Evolutionary conservation across 1,284 basidiomycete species (phyloP), one percentile per base, ranked within the genome.

Genomic region (Ganoderma meredithae): DNA sequence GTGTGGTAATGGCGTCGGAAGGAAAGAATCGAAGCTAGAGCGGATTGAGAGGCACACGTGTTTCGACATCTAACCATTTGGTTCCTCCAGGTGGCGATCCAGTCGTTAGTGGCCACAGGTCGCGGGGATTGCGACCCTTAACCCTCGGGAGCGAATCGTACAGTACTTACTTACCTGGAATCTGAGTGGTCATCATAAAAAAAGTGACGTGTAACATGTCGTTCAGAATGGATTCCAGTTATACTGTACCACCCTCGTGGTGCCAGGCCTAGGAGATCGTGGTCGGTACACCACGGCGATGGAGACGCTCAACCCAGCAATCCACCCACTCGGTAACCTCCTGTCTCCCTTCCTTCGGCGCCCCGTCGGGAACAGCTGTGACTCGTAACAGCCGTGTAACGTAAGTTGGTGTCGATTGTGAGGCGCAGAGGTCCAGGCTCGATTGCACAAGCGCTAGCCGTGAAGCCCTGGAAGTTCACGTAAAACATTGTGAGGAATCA

Each of bases 201-300:
- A 47, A 31, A 31, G 44, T 47, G 44, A 47, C 44, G 44, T 47
- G 44, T 22, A 47, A 47, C 44, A 47, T n/a, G 44, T 47, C 44
- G 44, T 47, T 47, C 44, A 47, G 22, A 47, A 47, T 10, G 44
- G 22, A 47, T 22, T 47, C n/a, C 44, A 47, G 44, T 47, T n/a
- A 9, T 31, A 31, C 27, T 31, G 27, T 3, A 31, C 44, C 44
- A 19, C 44, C n/a, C 44, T 22, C n/a, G 19, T 22, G 17, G 19
- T 13, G 43, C 43, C 43, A 17, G 43, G 43, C 5, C 43, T 22
- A 47, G n/a, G 9, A n/a, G 44, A 47, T 22, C 44, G 22, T 22
- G n/a, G 22, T 47, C 44, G n/a, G n/a, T 31, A 31, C 27, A 44
- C 44, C 44, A 22, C n/a, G 2, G 27, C 27, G 27, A 31, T 31